Evolutionary conservation across 345 rosid species (phyloP), one percentile per base, ranked within the genome.

Genomic region (Citrus hindsii): DNA sequence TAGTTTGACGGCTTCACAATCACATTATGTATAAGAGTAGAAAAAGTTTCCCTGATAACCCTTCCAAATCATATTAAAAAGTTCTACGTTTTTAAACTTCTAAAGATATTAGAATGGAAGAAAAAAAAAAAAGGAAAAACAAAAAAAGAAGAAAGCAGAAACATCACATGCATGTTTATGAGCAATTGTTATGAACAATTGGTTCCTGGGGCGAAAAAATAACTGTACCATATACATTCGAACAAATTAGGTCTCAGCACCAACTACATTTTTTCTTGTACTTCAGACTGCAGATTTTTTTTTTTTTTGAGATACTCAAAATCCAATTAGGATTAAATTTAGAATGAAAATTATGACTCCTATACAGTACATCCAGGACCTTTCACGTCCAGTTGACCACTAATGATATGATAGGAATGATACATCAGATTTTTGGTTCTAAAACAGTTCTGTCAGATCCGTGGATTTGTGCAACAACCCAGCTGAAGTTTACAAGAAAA

Each of bases 401-500:
- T 46, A 63, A 40, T 51, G 61, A 24, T n/a, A n/a, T 33, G 51
- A 66, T 14, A 4, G 33, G 33, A 51, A 6, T 56, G 9, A 21
- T 48, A 2, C 24, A 46, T 21, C 1, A n/a, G 6, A 27, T 32
- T 65, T 76, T 32, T 2, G n/a, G 62, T 13, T 48, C 16, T 48
- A 51, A 22, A 51, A 48, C n/a, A 53, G 55, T 35, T 76, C 12
- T 33, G 6, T 7, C 10, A 67, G 55, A 76, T 67, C 6, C 37
- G 35, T 24, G 5, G 6, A 46, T 67, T 56, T 56, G 53, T 38
- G 7, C 22, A 42, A 66, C 22, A 51, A 25, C 51, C 33, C 14
- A 5, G 28, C 40, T 6, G 16, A 35, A 37, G 66, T 76, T 56
- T 37, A 60, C 75, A 83, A 70, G 67, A 70, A 76, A 71, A 76